Conservation (phyloP, 768 basidiomycete species). For the Trametes maxima region DNA sequence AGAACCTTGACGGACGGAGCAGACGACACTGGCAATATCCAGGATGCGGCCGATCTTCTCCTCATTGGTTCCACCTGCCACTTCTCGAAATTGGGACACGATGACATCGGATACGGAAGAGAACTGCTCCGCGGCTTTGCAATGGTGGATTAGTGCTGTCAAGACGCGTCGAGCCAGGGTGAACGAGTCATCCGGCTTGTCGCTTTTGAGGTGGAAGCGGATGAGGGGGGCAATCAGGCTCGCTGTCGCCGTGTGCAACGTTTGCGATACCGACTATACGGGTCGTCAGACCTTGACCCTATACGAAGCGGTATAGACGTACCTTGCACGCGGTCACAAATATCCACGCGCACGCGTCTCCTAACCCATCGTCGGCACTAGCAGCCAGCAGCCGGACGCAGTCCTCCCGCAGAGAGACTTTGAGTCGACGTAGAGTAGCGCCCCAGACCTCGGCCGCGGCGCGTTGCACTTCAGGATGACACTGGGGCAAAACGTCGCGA, state of each 20-base stretch:
- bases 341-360: conserved; percentile 73
- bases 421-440: conserved; percentile 70
- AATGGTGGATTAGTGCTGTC: conserved; percentile 84
- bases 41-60: conserved; percentile 55
- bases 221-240: conserved; percentile 65
- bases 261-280: conserved; percentile 75
- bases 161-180: conserved; percentile 70
- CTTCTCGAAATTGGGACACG: conserved; percentile 40
- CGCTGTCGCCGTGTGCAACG: conserved; percentile 73
- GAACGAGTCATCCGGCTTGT: conserved; percentile 45
- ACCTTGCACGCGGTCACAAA: conserved; percentile 83
- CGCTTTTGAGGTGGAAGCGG: conserved; percentile 49
- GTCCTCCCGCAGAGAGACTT: conserved; percentile 55
- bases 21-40: conserved; percentile 57
- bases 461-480: conserved; percentile 71
- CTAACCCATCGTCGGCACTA: conserved; percentile 46
- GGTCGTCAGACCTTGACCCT: background rate
- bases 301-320: conserved; percentile 10
- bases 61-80: conserved; percentile 20
- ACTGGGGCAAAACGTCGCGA: conserved; percentile 52
- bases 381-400: conserved; percentile 57
- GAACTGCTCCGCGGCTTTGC: conserved; percentile 69
- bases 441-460: conserved; percentile 90
- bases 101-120: conserved; percentile 56
- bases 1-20: conserved; percentile 71